Evolutionary conservation across 169 alveolate species (phyloP), one percentile per base, ranked within the genome.

Genomic region (Plasmodium inui): DNA sequence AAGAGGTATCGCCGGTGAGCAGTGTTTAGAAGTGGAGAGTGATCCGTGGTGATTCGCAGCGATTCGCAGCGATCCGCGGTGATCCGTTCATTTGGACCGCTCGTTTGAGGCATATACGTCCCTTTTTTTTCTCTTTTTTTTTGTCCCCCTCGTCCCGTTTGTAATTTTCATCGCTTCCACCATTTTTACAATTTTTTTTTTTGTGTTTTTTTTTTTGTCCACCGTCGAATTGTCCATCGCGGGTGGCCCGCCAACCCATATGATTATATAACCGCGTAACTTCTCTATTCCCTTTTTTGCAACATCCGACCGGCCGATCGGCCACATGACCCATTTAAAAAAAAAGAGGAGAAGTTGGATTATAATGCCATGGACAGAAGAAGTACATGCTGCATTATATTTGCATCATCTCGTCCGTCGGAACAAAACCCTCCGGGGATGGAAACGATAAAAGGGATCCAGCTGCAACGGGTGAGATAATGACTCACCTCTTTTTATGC

Each of bases 1-100:
- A 97, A 96, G 86, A 96, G 98, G 73, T 98, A 98, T 92, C 96
- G 98, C 90, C 97, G 99, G 85, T 98, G 97, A 98, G 6, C 9
- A n/a, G n/a, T n/a, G n/a, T n/a, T n/a, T n/a, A n/a, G n/a, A n/a
- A n/a, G n/a, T n/a, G n/a, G n/a, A n/a, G n/a, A n/a, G n/a, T n/a
- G n/a, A n/a, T n/a, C n/a, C n/a, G n/a, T n/a, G n/a, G n/a, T n/a
- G n/a, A n/a, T n/a, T n/a, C n/a, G n/a, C n/a, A n/a, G n/a, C n/a
- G n/a, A 17, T 10, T 10, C 1, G 70, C 1, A 17, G 19, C 26
- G 70, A n/a, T n/a, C 14, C 26, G 17, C 1, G 1, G 1, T 17
- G 19, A 53, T 2, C 10, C 70, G 39, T 3, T 1, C 14, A 53
- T 53, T 53, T 53, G 70, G 1, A 10, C 3, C 14, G 70, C 19